Base-by-base conservation (phyloP, 2,329 filamentous ascomycete species). In the Myrmaecium sp. region DNA sequence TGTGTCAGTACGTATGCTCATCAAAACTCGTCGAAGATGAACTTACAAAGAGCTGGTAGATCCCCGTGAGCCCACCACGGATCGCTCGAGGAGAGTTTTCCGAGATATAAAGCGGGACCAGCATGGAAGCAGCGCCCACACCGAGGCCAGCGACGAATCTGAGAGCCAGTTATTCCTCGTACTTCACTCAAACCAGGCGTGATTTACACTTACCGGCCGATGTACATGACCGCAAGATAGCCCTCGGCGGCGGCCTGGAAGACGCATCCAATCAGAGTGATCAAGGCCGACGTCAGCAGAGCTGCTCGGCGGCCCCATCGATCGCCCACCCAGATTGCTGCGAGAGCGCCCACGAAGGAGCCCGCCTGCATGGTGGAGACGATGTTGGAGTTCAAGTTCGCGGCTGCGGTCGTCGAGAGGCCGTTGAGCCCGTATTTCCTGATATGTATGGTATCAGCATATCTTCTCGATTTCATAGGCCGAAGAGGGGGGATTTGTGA, bases 331-430 rank as follows among this genome's bases (percentile, higher is more conserved):
- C 58, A 67, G 17, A 58, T 60, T 5, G 64, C 62, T n/a, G 66
- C 33, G 34, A 78, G 57, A 31, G 69, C 69, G 18, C 72, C 71
- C 27, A 66, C 56, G 45, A 78, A 77, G 34, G 69, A 74, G 26
- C 74, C 74, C 21, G 65, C 72, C 49, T 79, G 73, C 6, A 79
- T 60, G 1, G 68, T 74, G n/a, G 71, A 75, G 15, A 77, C 74
- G 31, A 80, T 72, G 42, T 76, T 77, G 35, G 73, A 68, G 24
- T 63, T 64, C 25, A 75, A 53, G 36, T 70, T 62, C 16, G 64
- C 63, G 19, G 52, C 47, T 4, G 49, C 59, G 3, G 55, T 46
- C 16, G 47, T 42, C 26, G 49, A 46, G 14, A 54, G 41, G 14
- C 45, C 40, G 2, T 53, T 43, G 5, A 73, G 51, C 2, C 59